These are phyloP conservation scores for Brassica rapa DNA, from an alignment of 345 rosid genomes.

Conservation along the genomic window DNA sequence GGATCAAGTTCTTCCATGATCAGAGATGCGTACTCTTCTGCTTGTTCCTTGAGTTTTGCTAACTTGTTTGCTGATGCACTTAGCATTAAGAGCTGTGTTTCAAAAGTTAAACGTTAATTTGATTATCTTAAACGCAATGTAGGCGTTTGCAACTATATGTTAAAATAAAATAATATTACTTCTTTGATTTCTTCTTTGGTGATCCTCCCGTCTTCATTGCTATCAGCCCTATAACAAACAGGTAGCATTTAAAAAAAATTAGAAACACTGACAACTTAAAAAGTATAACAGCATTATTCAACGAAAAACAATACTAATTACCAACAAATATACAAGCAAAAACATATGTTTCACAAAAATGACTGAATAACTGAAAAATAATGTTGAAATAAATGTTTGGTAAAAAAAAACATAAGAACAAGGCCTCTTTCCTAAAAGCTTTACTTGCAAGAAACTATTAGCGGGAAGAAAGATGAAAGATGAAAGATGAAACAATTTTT, in stretches of 20 bases:
- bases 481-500: not conserved
- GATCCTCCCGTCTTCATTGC: conserved; percentile 86
- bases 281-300: not conserved
- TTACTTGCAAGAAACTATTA: conserved; percentile 19
- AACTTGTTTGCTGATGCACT: conserved; percentile 97
- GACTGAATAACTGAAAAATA: not conserved
- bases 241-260: not conserved
- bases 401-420: not conserved
- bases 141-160: not conserved
- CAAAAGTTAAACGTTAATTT: not conserved
- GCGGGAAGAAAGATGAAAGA: not conserved
- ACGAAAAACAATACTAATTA: not conserved
- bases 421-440: not conserved
- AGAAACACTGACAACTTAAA: not conserved
- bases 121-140: not conserved
- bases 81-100: conserved; percentile 83
- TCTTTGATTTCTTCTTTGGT: conserved; percentile 87
- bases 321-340: not conserved
- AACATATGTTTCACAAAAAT: not conserved
- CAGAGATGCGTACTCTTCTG: conserved; percentile 85
- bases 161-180: conserved; percentile 38
- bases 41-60: conserved; percentile 89
- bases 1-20: conserved; percentile 99
- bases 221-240: conserved; percentile 73
- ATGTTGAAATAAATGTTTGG: not conserved